phyloP scores from a whole-genome alignment of 2,329 filamentous ascomycete genomes.

The Exophiala calicioides region DNA sequence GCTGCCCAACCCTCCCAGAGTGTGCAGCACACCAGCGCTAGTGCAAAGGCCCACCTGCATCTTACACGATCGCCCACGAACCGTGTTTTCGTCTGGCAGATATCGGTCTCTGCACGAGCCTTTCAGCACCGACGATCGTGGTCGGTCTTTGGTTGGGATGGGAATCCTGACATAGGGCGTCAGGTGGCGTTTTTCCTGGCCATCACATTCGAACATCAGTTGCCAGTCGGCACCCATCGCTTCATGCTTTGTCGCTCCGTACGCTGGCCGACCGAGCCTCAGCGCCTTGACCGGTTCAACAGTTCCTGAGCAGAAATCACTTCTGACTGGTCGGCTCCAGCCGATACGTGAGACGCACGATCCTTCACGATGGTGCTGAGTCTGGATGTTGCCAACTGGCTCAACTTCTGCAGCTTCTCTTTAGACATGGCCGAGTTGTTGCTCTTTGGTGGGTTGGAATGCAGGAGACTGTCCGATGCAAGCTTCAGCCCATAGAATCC shows the following conservation, averaged over 20 bases:
- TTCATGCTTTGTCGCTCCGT: slow-evolving; percentile 2
- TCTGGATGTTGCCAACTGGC: slow-evolving; percentile 39
- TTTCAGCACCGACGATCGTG: too few species aligned
- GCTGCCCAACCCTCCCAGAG: slow-evolving; percentile 28
- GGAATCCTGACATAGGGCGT: slow-evolving; percentile 5
- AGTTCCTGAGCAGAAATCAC: slow-evolving; percentile 45
- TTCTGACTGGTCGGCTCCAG: slow-evolving; percentile 40
- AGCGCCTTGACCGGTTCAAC: slow-evolving; percentile 35
- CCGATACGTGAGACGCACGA: slow-evolving; percentile 35
- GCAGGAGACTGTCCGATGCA: slow-evolving; percentile 27
- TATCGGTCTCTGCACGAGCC: slow-evolving; percentile 20
- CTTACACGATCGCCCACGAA: slow-evolving; percentile 22
- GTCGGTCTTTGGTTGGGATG: background rate
- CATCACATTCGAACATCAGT: slow-evolving; percentile 7
- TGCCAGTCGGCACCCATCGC: background rate
- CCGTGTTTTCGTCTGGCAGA: slow-evolving; percentile 13
- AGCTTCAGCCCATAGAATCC: slow-evolving; percentile 86
- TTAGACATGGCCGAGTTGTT: slow-evolving; percentile 11
- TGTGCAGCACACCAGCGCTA: slow-evolving; percentile 19
- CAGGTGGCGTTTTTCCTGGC: slow-evolving; percentile 13
- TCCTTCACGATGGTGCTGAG: slow-evolving; percentile 41
- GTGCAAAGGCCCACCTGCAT: slow-evolving; percentile 18
- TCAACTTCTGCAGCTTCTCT: slow-evolving; percentile 35
- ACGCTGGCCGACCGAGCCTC: slow-evolving; percentile 4
- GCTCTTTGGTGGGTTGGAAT: slow-evolving; percentile 17